Base-by-base conservation (phyloP, 108 stramenopile genomes). In the Aurantiochytrium sp. region DNA sequence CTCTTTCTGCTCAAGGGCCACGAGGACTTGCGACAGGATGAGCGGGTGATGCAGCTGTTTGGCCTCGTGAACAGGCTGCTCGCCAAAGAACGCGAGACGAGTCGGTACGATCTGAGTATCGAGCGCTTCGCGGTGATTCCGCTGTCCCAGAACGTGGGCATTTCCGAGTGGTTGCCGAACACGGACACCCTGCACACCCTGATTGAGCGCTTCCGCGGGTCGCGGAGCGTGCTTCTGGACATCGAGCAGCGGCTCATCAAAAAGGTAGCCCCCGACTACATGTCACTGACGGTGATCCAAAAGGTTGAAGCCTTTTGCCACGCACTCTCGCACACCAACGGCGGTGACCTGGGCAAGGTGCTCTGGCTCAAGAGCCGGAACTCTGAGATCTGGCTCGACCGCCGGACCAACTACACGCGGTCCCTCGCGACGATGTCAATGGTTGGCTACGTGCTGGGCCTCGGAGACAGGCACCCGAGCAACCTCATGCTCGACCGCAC, bases 41-140 rank as follows among this genome's bases (percentile, higher is more conserved):
- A 99, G 93, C 93, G 99, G 31, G 98, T 97, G 50, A 99, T 99
- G 99, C 99, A 99, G 90, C 92, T 99, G 22, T 99, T 99, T 87
- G 99, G 98, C 3, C 91, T 98, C 65, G 97, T 99, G 17, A 99
- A 99, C 93, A 97, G 98, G 4, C 95, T 99, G 50, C 92, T 99
- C 52, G 95, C 95, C 52, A 95, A 97, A 85, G 98, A 99, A 55
- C 87, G 96, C 68, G 91, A 95, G 86, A 98, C 97, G 15, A 93
- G 96, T 55, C 96, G 95, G 39, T 96, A 97, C 53, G 98, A 97
- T 90, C 92, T 98, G 88, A 92, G 91, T 65, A 99, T 99, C 65
- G 96, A 98, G 86, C 92, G 98, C 53, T 99, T 97, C 89, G 93
- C 96, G 2, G 97, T 99, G 53, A 93, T 95, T 37, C 98, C 98